Evolutionary conservation across 371 early-diverging fungal species (phyloP).

Genomic region (Zancudomyces culisetae): DNA sequence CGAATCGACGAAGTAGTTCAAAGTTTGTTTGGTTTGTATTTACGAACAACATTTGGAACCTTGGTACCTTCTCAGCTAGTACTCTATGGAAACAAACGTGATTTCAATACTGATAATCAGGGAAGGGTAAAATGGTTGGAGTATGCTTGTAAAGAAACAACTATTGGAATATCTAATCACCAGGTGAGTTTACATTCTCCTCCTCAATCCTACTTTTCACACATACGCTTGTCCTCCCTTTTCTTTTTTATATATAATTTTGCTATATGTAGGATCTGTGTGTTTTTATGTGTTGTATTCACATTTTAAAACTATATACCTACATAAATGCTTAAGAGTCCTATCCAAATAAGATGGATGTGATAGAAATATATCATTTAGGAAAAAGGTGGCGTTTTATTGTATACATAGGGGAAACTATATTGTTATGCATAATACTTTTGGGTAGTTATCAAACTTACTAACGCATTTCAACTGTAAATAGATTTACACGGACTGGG

Average conservation of each 20-base stretch:
- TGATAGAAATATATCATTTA: no score
- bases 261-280: neutral
- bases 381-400: no score
- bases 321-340: no score
- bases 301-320: neutral
- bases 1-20: neutral
- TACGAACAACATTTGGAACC: neutral
- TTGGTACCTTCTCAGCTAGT: neutral
- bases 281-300: neutral
- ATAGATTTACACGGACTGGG: no score
- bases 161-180: neutral
- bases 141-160: neutral
- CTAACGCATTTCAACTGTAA: no score
- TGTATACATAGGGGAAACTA: no score
- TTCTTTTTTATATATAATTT: no score
- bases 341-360: no score
- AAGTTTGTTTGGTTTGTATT: neutral
- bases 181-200: neutral
- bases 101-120: neutral
- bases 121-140: neutral
- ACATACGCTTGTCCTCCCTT: no score
- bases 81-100: neutral
- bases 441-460: no score
- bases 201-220: neutral
- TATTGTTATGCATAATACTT: no score